phyloP scores from a whole-genome alignment of 805 yeast species.

The Nakazawaea ambrosiae region DNA sequence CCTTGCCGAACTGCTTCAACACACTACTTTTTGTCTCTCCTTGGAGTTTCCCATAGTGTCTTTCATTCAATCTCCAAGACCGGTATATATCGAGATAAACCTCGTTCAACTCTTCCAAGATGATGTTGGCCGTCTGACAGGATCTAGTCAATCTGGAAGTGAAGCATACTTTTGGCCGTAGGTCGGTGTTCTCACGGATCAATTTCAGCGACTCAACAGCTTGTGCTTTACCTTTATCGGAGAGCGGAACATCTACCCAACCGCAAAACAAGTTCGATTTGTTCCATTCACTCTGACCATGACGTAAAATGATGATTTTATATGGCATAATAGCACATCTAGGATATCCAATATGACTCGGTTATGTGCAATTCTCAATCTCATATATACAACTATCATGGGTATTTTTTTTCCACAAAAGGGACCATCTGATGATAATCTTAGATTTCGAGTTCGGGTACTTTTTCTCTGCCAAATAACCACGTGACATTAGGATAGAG shows the following conservation, averaged over 20 bases:
- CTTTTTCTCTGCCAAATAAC: background rate
- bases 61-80: constrained; percentile 76
- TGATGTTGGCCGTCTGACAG: constrained; percentile 64
- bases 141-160: constrained; percentile 73
- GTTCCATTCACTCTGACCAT: constrained; percentile 80
- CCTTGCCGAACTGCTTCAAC: constrained; percentile 58
- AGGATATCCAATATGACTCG: no score
- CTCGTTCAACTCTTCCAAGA: constrained; percentile 48
- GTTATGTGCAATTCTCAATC: no score
- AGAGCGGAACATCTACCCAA: constrained; percentile 73
- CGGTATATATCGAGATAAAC: constrained; percentile 45
- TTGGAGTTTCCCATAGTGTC: constrained; percentile 80
- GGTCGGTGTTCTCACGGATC: constrained; percentile 38
- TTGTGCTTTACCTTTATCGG: constrained; percentile 60
- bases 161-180: constrained; percentile 50
- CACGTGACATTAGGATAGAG: background rate
- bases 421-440: no score
- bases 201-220: constrained; percentile 60
- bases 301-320: constrained; percentile 58
- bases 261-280: constrained; percentile 75
- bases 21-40: constrained; percentile 69
- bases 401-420: no score
- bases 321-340: constrained; percentile 6
- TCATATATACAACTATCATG: no score
- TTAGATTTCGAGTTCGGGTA: no score